Evolutionary conservation across 1,284 basidiomycete genomes (phyloP), one percentile per base, ranked within the genome.

Genomic region (Cryptococcus sp.): DNA sequence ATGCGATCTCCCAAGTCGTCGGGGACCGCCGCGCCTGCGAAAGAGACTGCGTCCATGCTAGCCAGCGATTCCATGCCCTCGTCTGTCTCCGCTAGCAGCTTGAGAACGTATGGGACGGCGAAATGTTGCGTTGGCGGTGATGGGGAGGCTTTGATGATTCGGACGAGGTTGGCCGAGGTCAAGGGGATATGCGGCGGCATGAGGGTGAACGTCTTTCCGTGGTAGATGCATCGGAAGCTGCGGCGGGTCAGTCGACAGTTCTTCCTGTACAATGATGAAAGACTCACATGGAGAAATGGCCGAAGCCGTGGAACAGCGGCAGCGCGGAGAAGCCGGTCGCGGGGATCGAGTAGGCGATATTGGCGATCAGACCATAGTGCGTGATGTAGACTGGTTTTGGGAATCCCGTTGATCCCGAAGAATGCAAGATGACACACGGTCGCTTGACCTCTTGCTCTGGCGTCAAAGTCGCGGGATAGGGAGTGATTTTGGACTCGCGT

Each of bases 1-100:
- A 87, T 79, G 8, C 80, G 73, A 60, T 85, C 82, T 0, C 86
- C 86, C 0, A 87, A 73, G 50, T 84, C 83, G 52, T 85, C 81
- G 0, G 71, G 77, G 7, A 75, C 69, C 10, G 76, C 76, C 3
- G 77, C 77, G 7, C 77, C 77, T 19, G 74, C 77, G 50, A 74
- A 78, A 0, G 72, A 72, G 3, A 86, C 84, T 16, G 84, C 71
- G 52, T 85, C 81, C 71, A 87, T 84, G 8, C 66, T 60, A 20
- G 72, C 76, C 1, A 86, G 79, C 20, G 80, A 73, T 5, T 72
- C 57, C 4, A 81, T 66, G 0, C 85, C 85, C 58, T 81, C 80
- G n/a, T 79, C 71, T 0, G 79, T 80, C 69, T 85, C 84, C 0
- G 79, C 82, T 0, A 87, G 76, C 3, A 86, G 76, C 74, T 78